Evolutionary conservation across 2,329 filamentous ascomycete genomes (phyloP).

Genomic region (Xylariales sp.): DNA sequence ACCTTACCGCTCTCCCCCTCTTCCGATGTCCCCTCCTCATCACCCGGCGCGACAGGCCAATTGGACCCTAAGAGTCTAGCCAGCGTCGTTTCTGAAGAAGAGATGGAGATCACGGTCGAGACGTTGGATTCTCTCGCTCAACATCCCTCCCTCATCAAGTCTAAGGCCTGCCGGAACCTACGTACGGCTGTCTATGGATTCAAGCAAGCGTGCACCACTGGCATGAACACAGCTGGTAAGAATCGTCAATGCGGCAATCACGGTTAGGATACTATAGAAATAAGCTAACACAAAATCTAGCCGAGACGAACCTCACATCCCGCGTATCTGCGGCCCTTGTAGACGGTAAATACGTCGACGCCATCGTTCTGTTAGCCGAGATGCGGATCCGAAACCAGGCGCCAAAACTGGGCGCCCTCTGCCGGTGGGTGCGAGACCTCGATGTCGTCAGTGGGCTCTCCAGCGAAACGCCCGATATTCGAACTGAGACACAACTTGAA

Average conservation of each 20-base stretch:
- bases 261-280: constrained; percentile 15
- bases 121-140: constrained; percentile 69
- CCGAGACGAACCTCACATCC: constrained; percentile 72
- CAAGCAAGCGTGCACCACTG: constrained; percentile 74
- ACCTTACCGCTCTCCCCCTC: constrained; percentile 51
- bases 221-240: constrained; percentile 63
- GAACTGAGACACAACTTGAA: constrained; percentile 62
- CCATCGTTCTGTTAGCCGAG: constrained; percentile 73
- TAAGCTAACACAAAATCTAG: constrained; percentile 45
- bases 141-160: constrained; percentile 73
- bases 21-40: constrained; percentile 45
- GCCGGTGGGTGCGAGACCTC: constrained; percentile 77
- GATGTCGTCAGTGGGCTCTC: constrained; percentile 75
- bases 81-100: constrained; percentile 69
- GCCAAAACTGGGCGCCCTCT: constrained; percentile 75
- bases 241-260: not conserved
- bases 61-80: constrained; percentile 63
- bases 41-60: constrained; percentile 50
- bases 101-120: constrained; percentile 75
- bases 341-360: constrained; percentile 74
- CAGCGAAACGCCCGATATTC: constrained; percentile 60
- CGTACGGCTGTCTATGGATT: constrained; percentile 76
- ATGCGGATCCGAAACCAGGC: constrained; percentile 75
- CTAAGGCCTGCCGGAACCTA: constrained; percentile 74
- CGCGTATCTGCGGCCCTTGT: constrained; percentile 73